Conservation (phyloP, 129 eudicot genomes). For the Artemisia tridentata region DNA sequence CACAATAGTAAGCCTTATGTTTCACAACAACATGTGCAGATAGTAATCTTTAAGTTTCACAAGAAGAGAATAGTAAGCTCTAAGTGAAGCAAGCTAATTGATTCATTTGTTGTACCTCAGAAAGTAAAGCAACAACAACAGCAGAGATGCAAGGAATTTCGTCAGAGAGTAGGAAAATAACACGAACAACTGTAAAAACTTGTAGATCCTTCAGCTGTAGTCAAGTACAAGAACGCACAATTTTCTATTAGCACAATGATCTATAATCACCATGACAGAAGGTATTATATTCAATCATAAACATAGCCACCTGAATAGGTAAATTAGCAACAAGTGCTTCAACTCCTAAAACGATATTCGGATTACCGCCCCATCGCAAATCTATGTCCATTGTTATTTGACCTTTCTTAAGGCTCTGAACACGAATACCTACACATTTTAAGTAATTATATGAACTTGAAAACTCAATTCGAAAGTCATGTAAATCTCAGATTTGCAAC, state of each 20-base stretch:
- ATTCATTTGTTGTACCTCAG: slow-evolving; percentile 53
- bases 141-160: slow-evolving; percentile 99
- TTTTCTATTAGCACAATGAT: background rate
- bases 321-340: slow-evolving; percentile 83
- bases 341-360: slow-evolving; percentile 79
- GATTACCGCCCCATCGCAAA: slow-evolving; percentile 98
- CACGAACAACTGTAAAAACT: slow-evolving; percentile 91
- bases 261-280: background rate
- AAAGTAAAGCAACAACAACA: slow-evolving; percentile 91
- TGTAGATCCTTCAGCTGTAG: slow-evolving; percentile 90
- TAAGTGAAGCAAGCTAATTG: background rate
- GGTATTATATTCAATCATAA: background rate
- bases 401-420: slow-evolving; percentile 94
- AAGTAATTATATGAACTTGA: slow-evolving; percentile 23
- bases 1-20: background rate
- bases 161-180: slow-evolving; percentile 84
- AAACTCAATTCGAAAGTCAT: background rate
- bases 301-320: slow-evolving; percentile 78
- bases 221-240: slow-evolving; percentile 19
- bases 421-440: slow-evolving; percentile 76
- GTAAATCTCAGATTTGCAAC: background rate
- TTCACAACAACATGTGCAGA: slow-evolving; percentile 1
- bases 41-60: background rate
- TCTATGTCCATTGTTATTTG: slow-evolving; percentile 98
- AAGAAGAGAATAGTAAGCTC: too few species aligned